Base-by-base conservation (phyloP, 768 basidiomycete genomes). In the Strobilomyces echinocephalus region DNA sequence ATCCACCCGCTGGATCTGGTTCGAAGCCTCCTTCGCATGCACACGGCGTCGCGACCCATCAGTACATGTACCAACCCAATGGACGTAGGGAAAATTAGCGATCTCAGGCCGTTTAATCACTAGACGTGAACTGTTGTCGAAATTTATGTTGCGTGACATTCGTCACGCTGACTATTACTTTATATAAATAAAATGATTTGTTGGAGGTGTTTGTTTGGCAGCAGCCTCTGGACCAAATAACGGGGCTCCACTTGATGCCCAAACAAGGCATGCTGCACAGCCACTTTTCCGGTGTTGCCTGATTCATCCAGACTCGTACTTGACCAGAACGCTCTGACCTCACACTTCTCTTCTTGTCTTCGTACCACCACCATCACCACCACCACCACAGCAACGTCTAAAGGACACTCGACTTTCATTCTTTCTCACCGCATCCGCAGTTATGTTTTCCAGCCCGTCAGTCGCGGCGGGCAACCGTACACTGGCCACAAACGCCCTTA, bases 391-490 rank as follows among this genome's bases (percentile, higher is more conserved):
- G 34, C 26, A 20, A 39, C 45, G 42, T 18, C 50, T 16, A 39
- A 7, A 21, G 26, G 49, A 21, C 21, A 8, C 36, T 35, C 38
- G 24, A 35, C 28, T 33, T 56, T 1, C 33, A 2, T 40, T 30
- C 20, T 28, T 48, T 36, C 28, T 10, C 5, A 21, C 34, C 36
- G 10, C 31, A 54, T 35, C 44, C 20, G 20, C 30, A 46, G 33
- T 35, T 43, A 84, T 85, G 76, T 81, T 81, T 66, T 85, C 85
- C 41, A 81, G 77, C 55, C 74, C 83, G 40, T 76, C 85, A 9
- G 76, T 83, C 8, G 75, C 80, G 7, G 73, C 84, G 15, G 79
- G 83, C 59, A 73, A 79, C 48, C 79, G 83, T 59, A 65, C 78
- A 28, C 70, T 91, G 18, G 86, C 82, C 20, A 59, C 77, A 53